A percentile compares a stretch with the other conserved stretches of the same genome.
Evolutionary conservation across 2,329 filamentous ascomycete species (phyloP).

Genomic region (Aureobasidium sp.): DNA sequence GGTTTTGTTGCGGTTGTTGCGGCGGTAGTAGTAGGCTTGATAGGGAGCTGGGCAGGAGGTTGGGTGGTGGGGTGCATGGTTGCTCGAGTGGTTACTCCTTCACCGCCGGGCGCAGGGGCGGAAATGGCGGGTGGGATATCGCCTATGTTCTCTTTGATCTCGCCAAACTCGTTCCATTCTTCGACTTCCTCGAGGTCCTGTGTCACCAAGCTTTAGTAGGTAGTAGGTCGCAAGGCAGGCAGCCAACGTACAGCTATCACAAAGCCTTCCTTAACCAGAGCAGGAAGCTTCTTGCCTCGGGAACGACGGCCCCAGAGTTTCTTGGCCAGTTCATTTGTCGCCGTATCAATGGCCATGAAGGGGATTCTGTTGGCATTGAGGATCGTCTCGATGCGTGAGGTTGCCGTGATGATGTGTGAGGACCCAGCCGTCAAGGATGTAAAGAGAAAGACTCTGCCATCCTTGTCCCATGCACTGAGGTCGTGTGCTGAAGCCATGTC

Average conservation of each 20-base stretch:
- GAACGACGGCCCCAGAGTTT: constrained; percentile 81
- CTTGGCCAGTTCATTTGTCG: constrained; percentile 79
- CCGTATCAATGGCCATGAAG: constrained; percentile 86
- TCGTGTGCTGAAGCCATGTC: constrained; percentile 19
- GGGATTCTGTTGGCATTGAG: constrained; percentile 89
- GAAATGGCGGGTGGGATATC: constrained; percentile 34
- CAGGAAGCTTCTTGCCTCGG: constrained; percentile 81
- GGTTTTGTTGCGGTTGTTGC: background rate
- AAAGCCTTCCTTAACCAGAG: constrained; percentile 75
- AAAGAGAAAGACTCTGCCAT: constrained; percentile 71
- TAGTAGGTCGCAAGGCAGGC: background rate
- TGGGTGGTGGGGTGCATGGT: constrained; percentile 10
- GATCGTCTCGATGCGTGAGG: constrained; percentile 91
- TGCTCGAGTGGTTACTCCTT: constrained; percentile 8
- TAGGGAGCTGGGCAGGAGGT: background rate
- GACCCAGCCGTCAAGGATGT: constrained; percentile 93
- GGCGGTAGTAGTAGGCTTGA: constrained; percentile 14
- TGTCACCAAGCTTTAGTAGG: background rate
- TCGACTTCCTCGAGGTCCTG: constrained; percentile 91
- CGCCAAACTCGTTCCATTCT: constrained; percentile 98
- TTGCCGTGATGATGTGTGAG: constrained; percentile 92
- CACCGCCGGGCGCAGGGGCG: constrained; percentile 14
- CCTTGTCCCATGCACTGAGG: constrained; percentile 36
- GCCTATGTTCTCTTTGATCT: constrained; percentile 76
- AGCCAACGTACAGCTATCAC: constrained; percentile 67